A percentile compares a stretch with the other conserved stretches of the same genome.
Conservation (phyloP, 2,329 filamentous ascomycete genomes). For the Aspergillus nomiae region DNA sequence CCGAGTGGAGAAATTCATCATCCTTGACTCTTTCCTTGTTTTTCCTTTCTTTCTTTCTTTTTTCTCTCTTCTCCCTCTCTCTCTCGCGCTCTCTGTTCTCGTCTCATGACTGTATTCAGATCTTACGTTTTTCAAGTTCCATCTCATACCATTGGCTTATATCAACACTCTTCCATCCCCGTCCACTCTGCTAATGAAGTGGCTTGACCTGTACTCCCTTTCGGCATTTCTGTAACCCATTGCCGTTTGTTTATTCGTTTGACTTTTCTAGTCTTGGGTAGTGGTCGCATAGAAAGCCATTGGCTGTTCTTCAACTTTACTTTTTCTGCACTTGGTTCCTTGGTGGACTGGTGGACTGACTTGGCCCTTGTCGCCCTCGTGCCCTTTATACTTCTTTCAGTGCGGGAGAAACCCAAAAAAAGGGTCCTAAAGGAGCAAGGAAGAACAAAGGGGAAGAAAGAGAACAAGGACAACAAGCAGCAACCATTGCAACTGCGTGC, state of each 20-base stretch:
- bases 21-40: slow-evolving; percentile 10
- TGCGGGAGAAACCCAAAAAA: not conserved
- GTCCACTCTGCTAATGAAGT: slow-evolving; percentile 8
- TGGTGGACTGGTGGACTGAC: not conserved
- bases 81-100: not conserved
- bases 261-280: not conserved
- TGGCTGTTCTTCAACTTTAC: slow-evolving; percentile 1
- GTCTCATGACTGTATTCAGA: not conserved
- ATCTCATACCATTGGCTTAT: slow-evolving; percentile 5
- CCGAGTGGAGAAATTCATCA: not conserved
- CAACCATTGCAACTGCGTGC: not conserved
- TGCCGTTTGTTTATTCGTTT: slow-evolving; percentile 14
- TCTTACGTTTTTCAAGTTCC: not conserved
- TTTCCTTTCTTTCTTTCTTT: slow-evolving; percentile 1
- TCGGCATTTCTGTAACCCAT: slow-evolving; percentile 11
- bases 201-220: slow-evolving; percentile 5
- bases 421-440: not conserved
- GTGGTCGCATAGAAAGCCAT: slow-evolving; percentile 14
- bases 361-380: not conserved
- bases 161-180: slow-evolving; percentile 6
- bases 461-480: not conserved
- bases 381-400: not conserved
- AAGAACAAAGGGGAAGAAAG: not conserved
- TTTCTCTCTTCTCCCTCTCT: not conserved
- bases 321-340: not conserved